Conservation (phyloP, 805 yeast genomes). For the Candida stauntonica region DNA sequence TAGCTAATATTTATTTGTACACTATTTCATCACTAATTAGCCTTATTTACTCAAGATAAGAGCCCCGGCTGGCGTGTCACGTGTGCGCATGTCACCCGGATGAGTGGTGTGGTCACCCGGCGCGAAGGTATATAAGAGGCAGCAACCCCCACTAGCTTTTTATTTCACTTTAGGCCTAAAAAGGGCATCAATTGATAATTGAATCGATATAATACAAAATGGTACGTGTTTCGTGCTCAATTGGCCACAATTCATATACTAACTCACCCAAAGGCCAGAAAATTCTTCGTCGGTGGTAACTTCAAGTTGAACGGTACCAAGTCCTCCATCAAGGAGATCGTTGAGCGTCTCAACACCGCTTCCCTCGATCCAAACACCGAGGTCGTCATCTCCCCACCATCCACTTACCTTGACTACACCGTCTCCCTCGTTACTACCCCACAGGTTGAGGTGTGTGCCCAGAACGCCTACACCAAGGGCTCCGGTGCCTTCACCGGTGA, state of each 20-base stretch:
- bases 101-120: neutral
- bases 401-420: constrained; percentile 82
- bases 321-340: constrained; percentile 76
- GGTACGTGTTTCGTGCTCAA: too few species aligned
- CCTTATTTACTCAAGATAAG: too few species aligned
- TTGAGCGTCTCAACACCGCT: constrained; percentile 77
- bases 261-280: constrained; percentile 53
- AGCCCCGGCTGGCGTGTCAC: too few species aligned
- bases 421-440: constrained; percentile 61
- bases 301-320: constrained; percentile 97
- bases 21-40: too few species aligned
- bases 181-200: too few species aligned
- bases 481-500: constrained; percentile 99
- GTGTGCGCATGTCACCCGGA: neutral
- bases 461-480: constrained; percentile 82
- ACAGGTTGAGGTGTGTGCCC: constrained; percentile 82
- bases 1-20: too few species aligned
- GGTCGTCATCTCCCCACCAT: constrained; percentile 96
- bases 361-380: constrained; percentile 73
- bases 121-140: too few species aligned
- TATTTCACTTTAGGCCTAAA: too few species aligned
- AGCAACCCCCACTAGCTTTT: too few species aligned
- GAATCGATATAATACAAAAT: too few species aligned
- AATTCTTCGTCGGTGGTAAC: constrained; percentile 98
- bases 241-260: neutral